Evolutionary conservation across 1,284 basidiomycete species (phyloP).

Genomic region (Pseudozyma pruni): DNA sequence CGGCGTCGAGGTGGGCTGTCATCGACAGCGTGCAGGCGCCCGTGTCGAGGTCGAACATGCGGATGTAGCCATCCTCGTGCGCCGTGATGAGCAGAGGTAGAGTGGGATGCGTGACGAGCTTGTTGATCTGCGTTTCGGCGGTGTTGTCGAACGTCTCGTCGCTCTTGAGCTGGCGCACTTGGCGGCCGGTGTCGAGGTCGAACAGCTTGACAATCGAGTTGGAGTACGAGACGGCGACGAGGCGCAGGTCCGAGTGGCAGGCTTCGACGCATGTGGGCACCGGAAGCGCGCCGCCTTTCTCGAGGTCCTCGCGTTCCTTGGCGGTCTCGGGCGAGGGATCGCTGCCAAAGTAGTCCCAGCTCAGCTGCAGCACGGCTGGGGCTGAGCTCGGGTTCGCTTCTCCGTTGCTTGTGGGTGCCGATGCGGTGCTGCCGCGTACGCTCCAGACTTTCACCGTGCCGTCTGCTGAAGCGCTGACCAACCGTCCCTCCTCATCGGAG

Average conservation of each 20-base stretch:
- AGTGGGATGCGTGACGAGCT: conserved; percentile 88
- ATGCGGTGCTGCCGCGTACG: conserved; percentile 68
- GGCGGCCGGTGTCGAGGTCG: conserved; percentile 84
- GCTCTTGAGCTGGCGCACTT: conserved; percentile 76
- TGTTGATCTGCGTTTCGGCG: conserved; percentile 83
- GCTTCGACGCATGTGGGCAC: conserved; percentile 86
- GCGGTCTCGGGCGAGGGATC: conserved; percentile 68
- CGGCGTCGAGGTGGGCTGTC: conserved; percentile 87
- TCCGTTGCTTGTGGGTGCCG: conserved; percentile 4
- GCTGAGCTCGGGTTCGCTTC: conserved; percentile 10
- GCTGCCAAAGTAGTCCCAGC: conserved; percentile 77
- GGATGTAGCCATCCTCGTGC: conserved; percentile 92
- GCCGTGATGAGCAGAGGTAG: conserved; percentile 87
- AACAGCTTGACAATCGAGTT: conserved; percentile 91
- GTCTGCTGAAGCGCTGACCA: conserved; percentile 90
- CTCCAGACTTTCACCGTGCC: conserved; percentile 90
- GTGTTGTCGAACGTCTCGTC: conserved; percentile 74
- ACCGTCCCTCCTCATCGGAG: conserved; percentile 69
- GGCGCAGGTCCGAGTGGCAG: conserved; percentile 71
- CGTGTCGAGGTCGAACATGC: conserved; percentile 84
- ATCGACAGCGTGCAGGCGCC: conserved; percentile 88
- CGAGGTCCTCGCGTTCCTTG: conserved; percentile 69
- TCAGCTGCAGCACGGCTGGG: conserved; percentile 69
- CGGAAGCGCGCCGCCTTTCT: conserved; percentile 50
- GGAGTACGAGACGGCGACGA: conserved; percentile 80